Conservation (phyloP, 75 land plant species). For the Isoetes taiwanensis region DNA sequence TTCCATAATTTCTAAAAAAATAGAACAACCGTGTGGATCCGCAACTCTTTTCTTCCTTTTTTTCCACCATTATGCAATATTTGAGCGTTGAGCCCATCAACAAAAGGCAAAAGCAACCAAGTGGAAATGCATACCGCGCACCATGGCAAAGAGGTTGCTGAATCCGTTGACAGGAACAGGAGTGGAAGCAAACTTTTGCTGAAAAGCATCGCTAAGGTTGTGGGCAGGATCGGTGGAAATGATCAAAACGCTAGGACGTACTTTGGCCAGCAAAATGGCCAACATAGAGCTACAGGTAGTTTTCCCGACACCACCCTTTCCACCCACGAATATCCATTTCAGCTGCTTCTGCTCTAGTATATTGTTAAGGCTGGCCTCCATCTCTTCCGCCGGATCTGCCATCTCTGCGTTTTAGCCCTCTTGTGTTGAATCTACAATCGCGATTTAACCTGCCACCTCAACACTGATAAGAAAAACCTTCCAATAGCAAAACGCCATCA, state of each 20-base stretch:
- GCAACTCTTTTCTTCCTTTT: too few species aligned
- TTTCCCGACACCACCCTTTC: conserved; percentile 95
- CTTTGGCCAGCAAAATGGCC: conserved; percentile 45
- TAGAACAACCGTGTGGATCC: too few species aligned
- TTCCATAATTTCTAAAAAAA: too few species aligned
- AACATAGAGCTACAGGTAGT: conserved; percentile 93
- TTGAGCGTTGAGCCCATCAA: too few species aligned
- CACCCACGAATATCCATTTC: conserved; percentile 96
- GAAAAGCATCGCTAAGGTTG: conserved; percentile 90
- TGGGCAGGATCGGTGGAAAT: conserved; percentile 97
- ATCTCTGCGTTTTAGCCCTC: too few species aligned
- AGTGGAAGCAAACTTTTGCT: conserved; percentile 72
- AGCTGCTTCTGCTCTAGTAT: conserved; percentile 64
- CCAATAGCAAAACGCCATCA: too few species aligned
- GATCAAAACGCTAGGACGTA: conserved; percentile 61
- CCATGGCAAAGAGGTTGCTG: conserved; percentile 84
- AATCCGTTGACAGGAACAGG: conserved; percentile 84
- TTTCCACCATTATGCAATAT: too few species aligned
- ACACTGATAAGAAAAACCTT: too few species aligned
- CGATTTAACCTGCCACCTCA: too few species aligned
- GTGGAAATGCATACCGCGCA: not conserved
- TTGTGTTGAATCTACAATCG: too few species aligned
- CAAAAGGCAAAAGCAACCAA: not conserved
- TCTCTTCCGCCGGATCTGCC: too few species aligned
- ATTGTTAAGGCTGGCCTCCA: conserved; percentile 57